Percentiles rank a stretch among this genome's conserved stretches.
Conservation (phyloP, 306 rosid genomes). For the Trifolium pratense region DNA sequence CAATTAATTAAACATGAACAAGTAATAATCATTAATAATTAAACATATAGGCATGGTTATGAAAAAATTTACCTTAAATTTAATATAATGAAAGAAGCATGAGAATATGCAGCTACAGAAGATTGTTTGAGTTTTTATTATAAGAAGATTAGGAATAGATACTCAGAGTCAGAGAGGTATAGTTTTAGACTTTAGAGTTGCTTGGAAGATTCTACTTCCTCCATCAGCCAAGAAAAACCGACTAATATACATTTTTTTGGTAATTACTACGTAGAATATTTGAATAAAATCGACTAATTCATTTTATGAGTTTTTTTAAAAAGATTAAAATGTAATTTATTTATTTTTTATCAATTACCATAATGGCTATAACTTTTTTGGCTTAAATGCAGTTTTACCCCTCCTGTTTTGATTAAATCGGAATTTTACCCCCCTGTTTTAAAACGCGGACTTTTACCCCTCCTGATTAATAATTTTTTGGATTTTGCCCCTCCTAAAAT, state of each 20-base stretch:
- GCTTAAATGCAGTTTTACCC: too few species aligned
- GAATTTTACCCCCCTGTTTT: too few species aligned
- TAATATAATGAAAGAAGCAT: conserved; percentile 25
- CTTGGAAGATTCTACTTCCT: conserved; percentile 45
- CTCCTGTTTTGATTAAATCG: too few species aligned
- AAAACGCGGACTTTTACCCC: too few species aligned
- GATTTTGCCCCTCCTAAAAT: too few species aligned
- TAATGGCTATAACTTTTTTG: too few species aligned
- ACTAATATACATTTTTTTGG: background rate
- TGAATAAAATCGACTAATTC: too few species aligned
- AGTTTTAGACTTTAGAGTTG: conserved; percentile 1
- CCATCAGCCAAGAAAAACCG: conserved; percentile 32
- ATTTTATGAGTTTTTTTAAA: too few species aligned
- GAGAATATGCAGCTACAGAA: conserved; percentile 28
- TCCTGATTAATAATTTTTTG: too few species aligned
- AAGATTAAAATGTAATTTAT: too few species aligned
- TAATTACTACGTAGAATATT: too few species aligned
- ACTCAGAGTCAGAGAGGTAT: background rate
- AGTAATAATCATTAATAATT: background rate
- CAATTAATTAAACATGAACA: background rate
- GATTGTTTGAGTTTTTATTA: background rate
- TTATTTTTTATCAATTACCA: too few species aligned
- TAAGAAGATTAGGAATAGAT: background rate
- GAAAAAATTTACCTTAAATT: conserved; percentile 44
- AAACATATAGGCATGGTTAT: background rate